A percentile compares a stretch with the other conserved stretches of the same genome.
Conservation (phyloP, 106 monocot species). For the Acanthochlamys bracteata region DNA sequence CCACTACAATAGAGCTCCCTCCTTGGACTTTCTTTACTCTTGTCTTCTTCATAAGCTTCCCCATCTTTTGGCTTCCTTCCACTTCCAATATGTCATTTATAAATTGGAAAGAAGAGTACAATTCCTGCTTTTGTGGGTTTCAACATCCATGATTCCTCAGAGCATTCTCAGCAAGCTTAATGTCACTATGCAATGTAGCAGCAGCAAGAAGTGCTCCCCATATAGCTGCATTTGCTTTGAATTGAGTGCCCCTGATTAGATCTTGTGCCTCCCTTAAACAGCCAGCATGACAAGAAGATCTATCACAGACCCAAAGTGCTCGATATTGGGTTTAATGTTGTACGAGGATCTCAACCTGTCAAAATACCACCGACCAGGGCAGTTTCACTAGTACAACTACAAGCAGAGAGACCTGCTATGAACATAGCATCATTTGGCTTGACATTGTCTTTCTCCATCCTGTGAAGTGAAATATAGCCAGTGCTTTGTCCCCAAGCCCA, state of each 20-base stretch:
- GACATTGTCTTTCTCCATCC: slow-evolving; percentile 46
- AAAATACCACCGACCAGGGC: slow-evolving; percentile 44
- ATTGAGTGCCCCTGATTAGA: slow-evolving; percentile 55
- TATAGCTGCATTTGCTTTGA: slow-evolving; percentile 58
- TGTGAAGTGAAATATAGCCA: slow-evolving; percentile 34
- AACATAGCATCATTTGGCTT: slow-evolving; percentile 66
- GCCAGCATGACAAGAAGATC: slow-evolving; percentile 85
- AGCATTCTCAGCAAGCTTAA: slow-evolving; percentile 50
- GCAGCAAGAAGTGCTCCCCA: slow-evolving; percentile 84
- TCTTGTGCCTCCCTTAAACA: slow-evolving; percentile 48
- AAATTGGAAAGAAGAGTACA: slow-evolving; percentile 69
- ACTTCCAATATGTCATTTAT: slow-evolving; percentile 41
- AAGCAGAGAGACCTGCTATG: slow-evolving; percentile 58
- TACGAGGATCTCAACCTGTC: slow-evolving; percentile 36
- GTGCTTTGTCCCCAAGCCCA: slow-evolving; percentile 50
- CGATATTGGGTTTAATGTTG: slow-evolving; percentile 38
- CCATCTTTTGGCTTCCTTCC: slow-evolving; percentile 46
- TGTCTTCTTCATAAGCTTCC: slow-evolving; percentile 59
- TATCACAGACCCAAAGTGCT: slow-evolving; percentile 75
- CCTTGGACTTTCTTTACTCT: slow-evolving; percentile 49
- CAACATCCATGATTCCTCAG: slow-evolving; percentile 52
- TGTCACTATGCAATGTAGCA: slow-evolving; percentile 31
- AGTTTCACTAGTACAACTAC: slow-evolving; percentile 50
- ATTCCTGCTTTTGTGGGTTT: slow-evolving; percentile 72
- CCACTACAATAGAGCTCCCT: slow-evolving; percentile 57